Evolutionary conservation across 345 rosid genomes (phyloP).

Genomic region (Jatropha curcas): DNA sequence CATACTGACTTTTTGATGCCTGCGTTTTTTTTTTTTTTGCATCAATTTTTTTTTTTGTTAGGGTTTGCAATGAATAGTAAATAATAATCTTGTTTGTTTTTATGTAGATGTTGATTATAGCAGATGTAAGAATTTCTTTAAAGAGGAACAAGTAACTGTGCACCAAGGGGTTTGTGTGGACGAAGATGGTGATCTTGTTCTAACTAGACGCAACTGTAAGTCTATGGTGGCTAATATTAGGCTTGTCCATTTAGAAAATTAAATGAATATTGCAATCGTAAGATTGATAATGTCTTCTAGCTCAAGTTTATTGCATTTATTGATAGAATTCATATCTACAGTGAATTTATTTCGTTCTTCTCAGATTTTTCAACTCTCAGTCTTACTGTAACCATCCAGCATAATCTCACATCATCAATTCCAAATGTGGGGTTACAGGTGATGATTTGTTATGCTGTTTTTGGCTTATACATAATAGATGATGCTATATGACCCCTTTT

Average conservation of each 20-base stretch:
- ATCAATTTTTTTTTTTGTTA: background rate
- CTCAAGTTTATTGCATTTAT: background rate
- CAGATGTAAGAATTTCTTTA: constrained; percentile 34
- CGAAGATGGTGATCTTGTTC: constrained; percentile 83
- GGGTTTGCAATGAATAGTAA: background rate
- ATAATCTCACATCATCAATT: constrained; percentile 74
- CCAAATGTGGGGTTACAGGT: constrained; percentile 84
- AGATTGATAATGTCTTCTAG: background rate
- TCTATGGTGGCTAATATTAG: background rate
- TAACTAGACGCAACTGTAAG: constrained; percentile 62
- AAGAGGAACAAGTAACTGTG: constrained; percentile 23
- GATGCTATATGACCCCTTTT: constrained; percentile 8
- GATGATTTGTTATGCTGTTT: constrained; percentile 11
- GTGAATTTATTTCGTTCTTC: background rate
- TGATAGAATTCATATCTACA: background rate
- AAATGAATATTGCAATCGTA: too few relatives aligned
- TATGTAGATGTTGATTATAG: constrained; percentile 34
- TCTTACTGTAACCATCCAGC: constrained; percentile 57
- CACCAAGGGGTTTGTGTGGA: constrained; percentile 41
- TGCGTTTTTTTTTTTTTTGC: constrained; percentile 7
- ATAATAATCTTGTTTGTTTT: too few relatives aligned
- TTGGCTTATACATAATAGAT: background rate
- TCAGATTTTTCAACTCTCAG: constrained; percentile 41
- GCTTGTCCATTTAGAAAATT: too few relatives aligned
- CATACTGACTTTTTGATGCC: background rate